Evolutionary conservation across 495 filamentous ascomycete genomes (phyloP), one percentile per base, ranked within the genome.

Genomic region (Glarea lozoyensis): DNA sequence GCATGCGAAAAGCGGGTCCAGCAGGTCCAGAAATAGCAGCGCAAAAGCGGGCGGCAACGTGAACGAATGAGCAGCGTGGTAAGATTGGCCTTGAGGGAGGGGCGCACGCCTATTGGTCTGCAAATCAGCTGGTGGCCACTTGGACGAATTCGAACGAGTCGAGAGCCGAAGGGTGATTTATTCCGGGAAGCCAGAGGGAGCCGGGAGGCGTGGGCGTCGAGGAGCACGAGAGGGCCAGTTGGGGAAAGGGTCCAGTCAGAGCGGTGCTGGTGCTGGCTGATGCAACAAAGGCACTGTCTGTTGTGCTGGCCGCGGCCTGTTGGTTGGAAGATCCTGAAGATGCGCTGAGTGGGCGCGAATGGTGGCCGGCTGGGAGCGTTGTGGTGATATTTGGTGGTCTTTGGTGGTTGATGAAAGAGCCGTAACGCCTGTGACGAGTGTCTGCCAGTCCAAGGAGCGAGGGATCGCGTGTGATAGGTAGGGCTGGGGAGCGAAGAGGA

Each of bases 11-110:
- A 40, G 11, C 29, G 20, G 39, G 20, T 36, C 10, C 23, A 24
- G 39, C 37, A 39, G 43, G 43, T 39, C 38, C 7, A n/a, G n/a
- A 29, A n/a, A 7, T n/a, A 29, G 25, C 7, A 29, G 25, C 25
- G 7, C 7, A n/a, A 29, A 29, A n/a, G 50, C 40, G 45, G 47
- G 52, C 47, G 50, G 45, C 50, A 48, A 53, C 10, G n/a, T 20
- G n/a, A 42, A 33, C 48, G 42, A 50, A 50, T 50, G 37, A 37
- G 42, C 13, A 33, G 30, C 36, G 16, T 5, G 38, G n/a, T 22
- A 46, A 39, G 42, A 27, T 15, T 25, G 24, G 36, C 41, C 42
- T 42, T 46, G 42, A 25, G 48, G 41, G 21, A 24, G 30, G 16
- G 37, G 17, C 6, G 32, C 32, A 15, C 15, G 17, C 15, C 17